Base-by-base conservation (phyloP, 148 eudicot species). In the Rhododendron molle region DNA sequence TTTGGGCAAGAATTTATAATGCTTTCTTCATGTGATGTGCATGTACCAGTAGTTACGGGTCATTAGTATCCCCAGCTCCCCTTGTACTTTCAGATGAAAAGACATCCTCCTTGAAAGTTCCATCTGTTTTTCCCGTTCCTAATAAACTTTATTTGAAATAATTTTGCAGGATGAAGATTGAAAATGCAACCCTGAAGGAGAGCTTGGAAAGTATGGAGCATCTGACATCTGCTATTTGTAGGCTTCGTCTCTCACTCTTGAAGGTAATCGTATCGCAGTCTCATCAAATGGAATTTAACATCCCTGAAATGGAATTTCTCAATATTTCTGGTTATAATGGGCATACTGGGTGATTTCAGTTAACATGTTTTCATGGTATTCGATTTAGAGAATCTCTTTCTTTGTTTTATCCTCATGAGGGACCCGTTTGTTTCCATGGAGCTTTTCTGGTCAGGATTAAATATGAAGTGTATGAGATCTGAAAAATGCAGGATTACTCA, bases 171-270 rank as follows among this genome's bases (percentile, higher is more conserved):
- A 84, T 94, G 93, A 92, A 87, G 90, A 92, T 97, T 86, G 99
- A 97, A 87, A 90, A 93, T 90, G 98, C 94, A 78, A 92, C 95
- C 81, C 96, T 97, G 32, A 94, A 89, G 88, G 99, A 95, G 88
- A 94, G 96, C 92, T 90, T 97, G 89, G 96, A 88, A 72, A 92
- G 93, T 83, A 89, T 97, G 93, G 98, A 94, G 85, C 98, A 93
- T 89, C 90, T 97, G 85, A 94, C 93, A 28, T 92, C 92, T 78
- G 91, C 94, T 60, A 88, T 94, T 87, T 91, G 90, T 28, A 92
- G 93, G 84, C 98, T 94, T 58, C 95, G 98, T 52, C 89, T 90
- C 34, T 89, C 94, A 44, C 95, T 97, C 56, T 83, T 93, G 36
- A 92, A 97, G 99, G 99, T 97, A 65, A 89, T 47, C 54, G 47